Base-by-base conservation (phyloP, 2,329 filamentous ascomycete species). In the Penicillium rolfsii region DNA sequence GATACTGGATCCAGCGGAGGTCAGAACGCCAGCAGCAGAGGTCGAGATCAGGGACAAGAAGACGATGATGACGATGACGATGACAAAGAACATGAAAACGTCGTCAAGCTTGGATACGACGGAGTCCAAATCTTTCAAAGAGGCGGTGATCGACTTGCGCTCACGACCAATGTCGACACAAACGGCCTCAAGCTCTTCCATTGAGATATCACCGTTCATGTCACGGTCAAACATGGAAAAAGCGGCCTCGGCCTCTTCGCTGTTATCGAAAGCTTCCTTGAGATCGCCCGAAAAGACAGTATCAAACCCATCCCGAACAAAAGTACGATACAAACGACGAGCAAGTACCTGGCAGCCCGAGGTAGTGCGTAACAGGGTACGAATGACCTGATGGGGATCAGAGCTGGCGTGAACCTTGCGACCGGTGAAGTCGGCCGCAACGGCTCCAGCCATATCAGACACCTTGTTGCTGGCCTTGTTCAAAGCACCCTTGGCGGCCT, bases 181-280 rank as follows among this genome's bases (percentile, higher is more conserved):
- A 26, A 96, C 93, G 24, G 91, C 87, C 76, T 97, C 93, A 24
- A 98, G 85, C 74, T 97, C 94, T 71, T 97, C 92, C 86, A 97
- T 93, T 0, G 91, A 96, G 53, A 97, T 96, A 71, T 98, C 94
- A 4, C 93, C 94, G 65, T 98, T 98, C 80, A 97, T 87, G 70
- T 98, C 94, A 73, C 95, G 96, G 79, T 98, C 94, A 68, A 97
- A 97, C 82, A 97, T 93, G 68, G 84, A 83, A 71, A 98, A 97
- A 0, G 93, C 93, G 2, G 90, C 90, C 57, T 95, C 90, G 0
- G 93, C 91, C 73, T 97, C 94, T 14, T 97, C 93, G 19, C 89
- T 84, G 26, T 89, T 90, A 9, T 89, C 85, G 69, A 97, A 97
- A 0, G 91, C 93, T 11, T 84, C 81, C 63, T 87, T 88, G 57